Evolutionary conservation across 2,329 filamentous ascomycete species (phyloP).

Genomic region (Colletotrichum karsti): DNA sequence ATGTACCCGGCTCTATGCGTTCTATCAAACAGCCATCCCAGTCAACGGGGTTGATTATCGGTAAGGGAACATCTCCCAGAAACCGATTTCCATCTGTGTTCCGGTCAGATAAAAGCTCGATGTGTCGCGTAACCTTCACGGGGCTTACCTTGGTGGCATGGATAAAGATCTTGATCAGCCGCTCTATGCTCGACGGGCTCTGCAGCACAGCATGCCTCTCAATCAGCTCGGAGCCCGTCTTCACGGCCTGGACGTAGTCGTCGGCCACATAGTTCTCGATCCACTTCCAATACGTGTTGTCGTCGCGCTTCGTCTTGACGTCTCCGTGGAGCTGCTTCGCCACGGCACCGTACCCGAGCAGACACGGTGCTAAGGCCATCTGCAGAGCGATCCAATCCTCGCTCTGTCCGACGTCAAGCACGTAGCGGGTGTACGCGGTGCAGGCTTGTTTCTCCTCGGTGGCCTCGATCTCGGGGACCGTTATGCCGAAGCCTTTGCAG

Average conservation of each 20-base stretch:
- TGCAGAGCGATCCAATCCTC: constrained; percentile 91
- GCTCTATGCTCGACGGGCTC: constrained; percentile 79
- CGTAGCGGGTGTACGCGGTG: constrained; percentile 83
- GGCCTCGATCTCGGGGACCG: constrained; percentile 74
- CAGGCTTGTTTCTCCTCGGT: constrained; percentile 83
- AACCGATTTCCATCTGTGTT: constrained; percentile 60
- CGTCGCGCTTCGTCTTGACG: constrained; percentile 65
- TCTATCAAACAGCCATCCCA: not conserved
- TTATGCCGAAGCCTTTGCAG: constrained; percentile 82
- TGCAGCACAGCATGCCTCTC: constrained; percentile 79
- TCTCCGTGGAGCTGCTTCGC: constrained; percentile 75
- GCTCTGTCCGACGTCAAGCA: constrained; percentile 87
- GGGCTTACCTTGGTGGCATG: constrained; percentile 80
- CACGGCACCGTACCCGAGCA: constrained; percentile 88
- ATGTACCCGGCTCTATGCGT: not conserved
- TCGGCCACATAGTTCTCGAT: constrained; percentile 87
- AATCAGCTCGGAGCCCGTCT: constrained; percentile 74
- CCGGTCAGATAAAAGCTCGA: not conserved
- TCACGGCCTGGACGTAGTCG: constrained; percentile 79
- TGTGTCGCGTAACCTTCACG: not conserved
- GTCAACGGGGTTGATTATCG: constrained; percentile 24
- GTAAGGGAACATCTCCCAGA: constrained; percentile 63
- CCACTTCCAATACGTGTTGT: constrained; percentile 88
- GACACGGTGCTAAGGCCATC: constrained; percentile 83
- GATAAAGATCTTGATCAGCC: constrained; percentile 84